These are phyloP conservation scores for Mycena chlorophos DNA, from an alignment of 768 basidiomycete genomes.

Conservation along the genomic window DNA sequence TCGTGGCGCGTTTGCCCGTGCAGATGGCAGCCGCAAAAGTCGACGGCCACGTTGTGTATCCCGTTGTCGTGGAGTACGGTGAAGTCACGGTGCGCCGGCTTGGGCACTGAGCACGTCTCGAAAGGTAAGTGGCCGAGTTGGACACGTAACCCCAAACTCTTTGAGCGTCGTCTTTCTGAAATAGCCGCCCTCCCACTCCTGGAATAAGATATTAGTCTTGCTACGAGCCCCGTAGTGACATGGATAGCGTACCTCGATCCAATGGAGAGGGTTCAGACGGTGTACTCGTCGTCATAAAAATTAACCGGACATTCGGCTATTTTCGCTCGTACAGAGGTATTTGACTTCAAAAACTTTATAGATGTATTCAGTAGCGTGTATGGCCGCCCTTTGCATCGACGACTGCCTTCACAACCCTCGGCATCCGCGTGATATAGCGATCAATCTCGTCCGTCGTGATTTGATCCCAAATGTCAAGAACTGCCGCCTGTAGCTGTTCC, in stretches of 20 bases:
- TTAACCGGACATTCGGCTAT: too few species aligned
- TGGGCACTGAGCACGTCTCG: not conserved
- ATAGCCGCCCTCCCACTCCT: not conserved
- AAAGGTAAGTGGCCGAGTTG: not conserved
- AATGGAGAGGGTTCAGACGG: not conserved
- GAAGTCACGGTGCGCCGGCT: not conserved
- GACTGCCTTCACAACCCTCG: constrained; percentile 10
- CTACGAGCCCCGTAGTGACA: not conserved
- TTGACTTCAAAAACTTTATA: too few species aligned
- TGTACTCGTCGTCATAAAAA: too few species aligned
- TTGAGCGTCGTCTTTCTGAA: not conserved
- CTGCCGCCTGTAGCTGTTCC: not conserved
- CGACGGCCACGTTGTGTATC: constrained; percentile 12
- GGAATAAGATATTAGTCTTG: not conserved
- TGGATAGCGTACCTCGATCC: not conserved
- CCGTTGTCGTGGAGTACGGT: constrained; percentile 5
- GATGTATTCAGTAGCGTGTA: constrained; percentile 8
- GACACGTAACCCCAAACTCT: not conserved
- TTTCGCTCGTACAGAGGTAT: too few species aligned
- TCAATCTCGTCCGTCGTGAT: constrained; percentile 6
- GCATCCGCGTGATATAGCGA: constrained; percentile 6
- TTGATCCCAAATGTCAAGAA: constrained; percentile 9
- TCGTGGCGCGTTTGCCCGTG: not conserved
- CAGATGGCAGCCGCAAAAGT: constrained; percentile 9
- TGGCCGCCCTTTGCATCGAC: constrained; percentile 17